Base-by-base conservation (phyloP, 345 rosid genomes). In the Populus ilicifolia region DNA sequence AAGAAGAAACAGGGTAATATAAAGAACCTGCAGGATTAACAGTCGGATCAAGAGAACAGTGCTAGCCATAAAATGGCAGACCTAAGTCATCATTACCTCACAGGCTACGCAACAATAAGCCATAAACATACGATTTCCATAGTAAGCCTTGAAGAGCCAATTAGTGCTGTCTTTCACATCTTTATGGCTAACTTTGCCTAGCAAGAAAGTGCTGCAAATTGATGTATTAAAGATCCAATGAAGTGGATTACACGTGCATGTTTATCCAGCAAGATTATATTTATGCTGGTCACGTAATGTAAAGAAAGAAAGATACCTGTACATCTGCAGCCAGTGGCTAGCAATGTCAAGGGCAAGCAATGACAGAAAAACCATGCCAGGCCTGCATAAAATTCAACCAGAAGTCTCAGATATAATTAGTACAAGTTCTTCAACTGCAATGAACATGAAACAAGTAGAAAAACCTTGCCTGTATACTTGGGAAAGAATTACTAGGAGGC, bases 251-350 rank as follows among this genome's bases (percentile, higher is more conserved):
- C 4, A 7, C 3, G 8, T 54, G 23, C 68, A 75, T 18, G 50
- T 29, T 14, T 70, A 56, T 61, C 16, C 18, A 48, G 50, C 56
- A n/a, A 30, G 21, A 73, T 27, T 8, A 18, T 8, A 18, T 33
- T 35, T 20, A 71, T 9, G 12, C 8, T 8, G 12, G 30, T 5
- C 33, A 74, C 2, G 9, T 46, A 17, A 63, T 23, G 63, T 6
- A 54, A 44, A 41, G 63, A 17, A 70, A 50, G 67, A 61, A 54
- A 33, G 81, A 70, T 84, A 93, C 98, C 98, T 95, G 85, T 92
- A 92, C 97, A 95, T 91, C 85, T 92, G 99, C 50, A 95, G 88
- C 98, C 97, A 95, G 80, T 95, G 99, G 83, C 98, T 93, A 71
- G 86, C 90, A 69, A 95, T 90, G 87, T 95, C 99, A 29, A 95